A percentile compares a stretch with the other conserved stretches of the same genome.
Evolutionary conservation across 73 alveolate species (phyloP).

Genomic region (Halteria grandinella): DNA sequence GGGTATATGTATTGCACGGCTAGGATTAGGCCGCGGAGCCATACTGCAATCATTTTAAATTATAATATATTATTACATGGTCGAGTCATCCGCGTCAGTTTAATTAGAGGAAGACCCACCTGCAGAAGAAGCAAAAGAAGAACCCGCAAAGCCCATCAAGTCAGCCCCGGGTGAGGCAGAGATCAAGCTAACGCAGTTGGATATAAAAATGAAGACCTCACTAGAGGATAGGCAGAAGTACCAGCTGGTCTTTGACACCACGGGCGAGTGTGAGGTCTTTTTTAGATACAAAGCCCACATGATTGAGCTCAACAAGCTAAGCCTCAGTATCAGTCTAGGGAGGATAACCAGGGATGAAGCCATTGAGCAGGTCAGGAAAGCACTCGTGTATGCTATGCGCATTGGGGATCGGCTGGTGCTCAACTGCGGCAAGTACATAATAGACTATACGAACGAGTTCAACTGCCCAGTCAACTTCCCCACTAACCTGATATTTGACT

Average conservation of each 20-base stretch:
- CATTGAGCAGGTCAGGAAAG: constrained; percentile 31
- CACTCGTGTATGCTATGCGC: constrained; percentile 41
- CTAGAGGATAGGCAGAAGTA: neutral
- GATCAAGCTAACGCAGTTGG: neutral
- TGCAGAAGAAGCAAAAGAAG: neutral
- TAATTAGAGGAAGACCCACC: neutral
- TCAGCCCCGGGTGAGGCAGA: too few species aligned
- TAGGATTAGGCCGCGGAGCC: too few species aligned
- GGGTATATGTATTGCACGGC: too few species aligned
- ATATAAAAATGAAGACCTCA: neutral
- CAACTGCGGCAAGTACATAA: constrained; percentile 37
- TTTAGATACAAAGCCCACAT: constrained; percentile 41
- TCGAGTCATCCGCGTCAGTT: too few species aligned
- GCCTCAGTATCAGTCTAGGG: constrained; percentile 35
- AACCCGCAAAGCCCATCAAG: too few species aligned
- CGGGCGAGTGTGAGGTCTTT: constrained; percentile 57
- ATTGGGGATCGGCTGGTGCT: constrained; percentile 52
- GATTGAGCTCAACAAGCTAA: constrained; percentile 39
- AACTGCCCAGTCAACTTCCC: constrained; percentile 47
- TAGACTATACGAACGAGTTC: constrained; percentile 33
- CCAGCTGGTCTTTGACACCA: constrained; percentile 39
- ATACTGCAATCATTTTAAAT: too few species aligned
- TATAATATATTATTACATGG: too few species aligned
- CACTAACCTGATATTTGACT: constrained; percentile 44
- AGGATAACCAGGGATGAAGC: constrained; percentile 25